Conservation (phyloP, 805 yeast species). For the Maudiozyma saulgeensis region DNA sequence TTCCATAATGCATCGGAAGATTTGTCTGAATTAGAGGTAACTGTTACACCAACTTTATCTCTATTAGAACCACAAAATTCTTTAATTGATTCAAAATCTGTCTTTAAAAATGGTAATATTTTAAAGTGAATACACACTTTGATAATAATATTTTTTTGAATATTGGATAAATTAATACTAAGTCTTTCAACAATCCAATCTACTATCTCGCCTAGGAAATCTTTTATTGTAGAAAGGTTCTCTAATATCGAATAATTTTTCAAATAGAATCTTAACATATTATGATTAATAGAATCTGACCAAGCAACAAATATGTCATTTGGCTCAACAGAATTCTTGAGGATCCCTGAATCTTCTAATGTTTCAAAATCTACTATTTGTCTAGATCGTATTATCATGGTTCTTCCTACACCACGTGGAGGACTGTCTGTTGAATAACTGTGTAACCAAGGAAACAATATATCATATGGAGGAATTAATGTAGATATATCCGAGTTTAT, state of each 20-base stretch:
- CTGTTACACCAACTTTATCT: background rate
- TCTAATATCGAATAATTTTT: background rate
- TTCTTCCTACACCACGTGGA: slow-evolving; percentile 36
- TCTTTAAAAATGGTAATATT: slow-evolving; percentile 35
- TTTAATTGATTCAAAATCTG: slow-evolving; percentile 25
- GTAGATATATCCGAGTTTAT: background rate
- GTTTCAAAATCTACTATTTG: slow-evolving; percentile 7
- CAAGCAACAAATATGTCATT: slow-evolving; percentile 45
- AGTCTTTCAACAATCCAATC: background rate
- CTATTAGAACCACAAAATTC: slow-evolving; percentile 8
- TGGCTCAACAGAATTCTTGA: slow-evolving; percentile 47
- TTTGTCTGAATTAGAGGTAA: background rate
- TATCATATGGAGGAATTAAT: slow-evolving; percentile 51
- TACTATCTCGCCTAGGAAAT: background rate
- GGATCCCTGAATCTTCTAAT: slow-evolving; percentile 31
- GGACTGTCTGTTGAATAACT: slow-evolving; percentile 53
- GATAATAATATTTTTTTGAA: slow-evolving; percentile 13
- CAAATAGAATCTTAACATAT: slow-evolving; percentile 17
- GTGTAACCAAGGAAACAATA: slow-evolving; percentile 87
- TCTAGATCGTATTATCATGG: slow-evolving; percentile 26
- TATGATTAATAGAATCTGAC: slow-evolving; percentile 28
- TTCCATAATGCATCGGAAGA: slow-evolving; percentile 17
- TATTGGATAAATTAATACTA: background rate
- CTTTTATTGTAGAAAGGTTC: background rate
- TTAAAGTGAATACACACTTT: slow-evolving; percentile 20